phyloP scores from a whole-genome alignment of 2,329 filamentous ascomycete genomes.

The Berkeleyomyces rouxiae region DNA sequence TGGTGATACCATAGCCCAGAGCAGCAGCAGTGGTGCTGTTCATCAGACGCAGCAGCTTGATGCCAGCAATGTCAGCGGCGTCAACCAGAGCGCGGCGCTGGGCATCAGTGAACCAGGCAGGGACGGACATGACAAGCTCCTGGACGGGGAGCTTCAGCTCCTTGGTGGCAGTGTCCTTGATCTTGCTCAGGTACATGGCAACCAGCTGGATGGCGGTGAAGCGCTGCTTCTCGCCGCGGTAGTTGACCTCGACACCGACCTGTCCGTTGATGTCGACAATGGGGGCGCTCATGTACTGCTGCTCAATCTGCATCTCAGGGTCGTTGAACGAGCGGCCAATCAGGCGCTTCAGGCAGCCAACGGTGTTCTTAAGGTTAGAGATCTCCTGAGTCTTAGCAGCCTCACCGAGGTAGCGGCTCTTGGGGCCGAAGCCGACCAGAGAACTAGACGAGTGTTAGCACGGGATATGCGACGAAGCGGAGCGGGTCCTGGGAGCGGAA shows the following conservation, averaged over 20 bases:
- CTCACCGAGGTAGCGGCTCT: constrained; percentile 87
- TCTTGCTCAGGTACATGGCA: constrained; percentile 90
- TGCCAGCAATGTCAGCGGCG: constrained; percentile 79
- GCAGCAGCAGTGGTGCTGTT: constrained; percentile 96
- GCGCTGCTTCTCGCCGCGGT: constrained; percentile 85
- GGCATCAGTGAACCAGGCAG: constrained; percentile 90
- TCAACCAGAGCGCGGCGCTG: constrained; percentile 83
- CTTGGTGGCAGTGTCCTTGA: constrained; percentile 69
- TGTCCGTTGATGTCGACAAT: constrained; percentile 85
- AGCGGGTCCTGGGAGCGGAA: constrained; percentile 3
- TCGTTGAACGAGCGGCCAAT: constrained; percentile 74
- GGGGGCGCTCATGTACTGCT: constrained; percentile 72
- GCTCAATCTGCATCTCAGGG: constrained; percentile 84
- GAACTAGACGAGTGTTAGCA: constrained; percentile 38
- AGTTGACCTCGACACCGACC: constrained; percentile 84
- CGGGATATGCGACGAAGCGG: constrained; percentile 7
- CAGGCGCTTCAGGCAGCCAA: constrained; percentile 81
- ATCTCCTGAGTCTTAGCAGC: constrained; percentile 96
- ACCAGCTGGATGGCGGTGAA: constrained; percentile 90
- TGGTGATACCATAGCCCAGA: constrained; percentile 94
- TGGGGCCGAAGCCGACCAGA: constrained; percentile 86
- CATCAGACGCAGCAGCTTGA: constrained; percentile 86
- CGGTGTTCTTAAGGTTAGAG: constrained; percentile 98
- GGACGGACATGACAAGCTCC: constrained; percentile 86
- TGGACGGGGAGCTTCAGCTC: constrained; percentile 85